Percentiles rank a stretch among this genome's conserved stretches.
These are phyloP conservation scores for Colletotrichum euphorbiae DNA, from an alignment of 2,329 filamentous ascomycete genomes.

Conservation along the genomic window DNA sequence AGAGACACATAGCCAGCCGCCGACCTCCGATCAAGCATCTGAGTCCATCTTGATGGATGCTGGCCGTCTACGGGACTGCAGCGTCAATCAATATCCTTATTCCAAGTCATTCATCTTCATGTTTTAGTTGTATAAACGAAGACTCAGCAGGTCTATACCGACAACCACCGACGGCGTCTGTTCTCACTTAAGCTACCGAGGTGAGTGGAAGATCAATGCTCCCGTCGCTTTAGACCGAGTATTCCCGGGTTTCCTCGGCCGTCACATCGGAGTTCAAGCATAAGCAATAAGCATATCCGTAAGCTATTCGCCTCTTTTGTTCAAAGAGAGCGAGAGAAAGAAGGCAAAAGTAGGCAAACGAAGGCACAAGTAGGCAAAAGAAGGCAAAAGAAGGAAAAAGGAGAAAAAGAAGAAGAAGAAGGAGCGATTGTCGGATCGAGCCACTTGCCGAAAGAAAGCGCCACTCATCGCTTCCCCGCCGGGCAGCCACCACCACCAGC, in stretches of 20 bases:
- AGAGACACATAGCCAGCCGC: conserved; percentile 19
- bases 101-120: not conserved
- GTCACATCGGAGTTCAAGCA: not conserved
- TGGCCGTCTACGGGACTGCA: not conserved
- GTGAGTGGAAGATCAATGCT: not conserved
- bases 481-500: not conserved
- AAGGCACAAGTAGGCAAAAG: too few species aligned
- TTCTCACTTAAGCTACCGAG: not conserved
- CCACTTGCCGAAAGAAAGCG: not conserved
- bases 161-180: not conserved
- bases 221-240: not conserved
- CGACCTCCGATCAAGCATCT: not conserved
- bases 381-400: too few species aligned
- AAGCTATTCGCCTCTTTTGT: not conserved
- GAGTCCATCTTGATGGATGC: not conserved
- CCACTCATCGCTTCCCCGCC: conserved; percentile 2
- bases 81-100: not conserved
- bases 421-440: not conserved
- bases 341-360: too few species aligned
- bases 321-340: not conserved
- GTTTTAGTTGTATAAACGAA: not conserved
- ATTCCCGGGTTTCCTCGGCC: not conserved
- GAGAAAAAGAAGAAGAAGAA: not conserved
- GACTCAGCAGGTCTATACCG: not conserved
- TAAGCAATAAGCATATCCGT: not conserved